Evolutionary conservation across 768 basidiomycete species (phyloP).

Genomic region (Inosperma sp.): DNA sequence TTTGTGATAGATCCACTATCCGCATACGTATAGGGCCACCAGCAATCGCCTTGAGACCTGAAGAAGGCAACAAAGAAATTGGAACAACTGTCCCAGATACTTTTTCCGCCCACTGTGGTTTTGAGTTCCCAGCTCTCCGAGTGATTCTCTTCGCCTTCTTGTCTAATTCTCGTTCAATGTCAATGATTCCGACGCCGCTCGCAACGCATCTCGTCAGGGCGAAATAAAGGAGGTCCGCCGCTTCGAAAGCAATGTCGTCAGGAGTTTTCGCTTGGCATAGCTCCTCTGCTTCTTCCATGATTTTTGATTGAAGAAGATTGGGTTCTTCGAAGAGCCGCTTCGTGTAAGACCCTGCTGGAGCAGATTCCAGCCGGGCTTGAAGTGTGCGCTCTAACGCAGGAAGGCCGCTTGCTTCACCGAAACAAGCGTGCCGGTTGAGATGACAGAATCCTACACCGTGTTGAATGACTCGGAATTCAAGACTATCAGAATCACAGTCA

Average conservation of each 20-base stretch:
- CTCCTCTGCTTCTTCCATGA: slow-evolving; percentile 98
- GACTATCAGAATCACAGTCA: slow-evolving; percentile 91
- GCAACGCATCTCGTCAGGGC: slow-evolving; percentile 79
- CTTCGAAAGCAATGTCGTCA: slow-evolving; percentile 89
- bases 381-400: slow-evolving; percentile 79
- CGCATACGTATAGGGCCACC: slow-evolving; percentile 71
- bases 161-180: slow-evolving; percentile 83
- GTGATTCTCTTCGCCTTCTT: slow-evolving; percentile 82
- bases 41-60: slow-evolving; percentile 16
- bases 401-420: slow-evolving; percentile 76
- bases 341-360: slow-evolving; percentile 92
- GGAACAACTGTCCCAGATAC: slow-evolving; percentile 7
- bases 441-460: slow-evolving; percentile 94
- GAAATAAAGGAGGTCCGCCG: slow-evolving; percentile 94
- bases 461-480: slow-evolving; percentile 88
- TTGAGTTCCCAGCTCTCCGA: slow-evolving; percentile 86
- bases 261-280: slow-evolving; percentile 76
- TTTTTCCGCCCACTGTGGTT: slow-evolving; percentile 65
- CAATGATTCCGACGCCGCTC: slow-evolving; percentile 73
- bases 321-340: slow-evolving; percentile 78
- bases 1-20: slow-evolving; percentile 52
- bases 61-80: slow-evolving; percentile 17
- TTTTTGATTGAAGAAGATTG: slow-evolving; percentile 82
- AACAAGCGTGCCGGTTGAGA: slow-evolving; percentile 82
- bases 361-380: slow-evolving; percentile 59